A percentile compares a stretch with the other conserved stretches of the same genome.
These are phyloP conservation scores for Punica granatum DNA, from an alignment of 345 rosid species.

Conservation along the genomic window DNA sequence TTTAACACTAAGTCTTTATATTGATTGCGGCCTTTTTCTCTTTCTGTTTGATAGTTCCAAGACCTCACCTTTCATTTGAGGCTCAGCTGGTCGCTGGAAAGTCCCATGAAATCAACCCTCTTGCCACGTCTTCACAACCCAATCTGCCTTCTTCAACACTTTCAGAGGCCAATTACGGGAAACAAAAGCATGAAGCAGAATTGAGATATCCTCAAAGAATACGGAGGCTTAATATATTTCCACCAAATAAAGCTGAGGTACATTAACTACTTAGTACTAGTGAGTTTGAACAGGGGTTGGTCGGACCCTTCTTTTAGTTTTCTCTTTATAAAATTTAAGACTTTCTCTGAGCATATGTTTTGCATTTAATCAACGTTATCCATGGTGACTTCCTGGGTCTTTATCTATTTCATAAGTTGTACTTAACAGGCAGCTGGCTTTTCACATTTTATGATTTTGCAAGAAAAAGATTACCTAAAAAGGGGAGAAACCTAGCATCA, in stretches of 20 bases:
- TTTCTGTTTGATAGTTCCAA: slow-evolving; percentile 58
- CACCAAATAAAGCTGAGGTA: slow-evolving; percentile 79
- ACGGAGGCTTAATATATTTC: slow-evolving; percentile 82
- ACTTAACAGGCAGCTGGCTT: not conserved
- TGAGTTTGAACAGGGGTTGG: not conserved
- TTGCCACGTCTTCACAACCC: slow-evolving; percentile 75
- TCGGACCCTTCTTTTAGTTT: not conserved
- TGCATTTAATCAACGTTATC: not conserved
- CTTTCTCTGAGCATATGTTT: not conserved
- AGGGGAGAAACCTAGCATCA: not conserved
- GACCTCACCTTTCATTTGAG: slow-evolving; percentile 95
- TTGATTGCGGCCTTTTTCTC: not conserved
- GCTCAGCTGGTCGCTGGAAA: slow-evolving; percentile 98
- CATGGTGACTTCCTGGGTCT: not conserved
- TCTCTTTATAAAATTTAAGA: not conserved
- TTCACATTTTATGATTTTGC: not conserved
- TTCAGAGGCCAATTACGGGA: slow-evolving; percentile 48
- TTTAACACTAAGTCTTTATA: not conserved
- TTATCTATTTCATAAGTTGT: not conserved
- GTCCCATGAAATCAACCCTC: slow-evolving; percentile 63
- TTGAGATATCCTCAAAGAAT: slow-evolving; percentile 84
- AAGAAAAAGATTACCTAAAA: not conserved
- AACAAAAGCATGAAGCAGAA: slow-evolving; percentile 78
- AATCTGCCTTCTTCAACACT: slow-evolving; percentile 42
- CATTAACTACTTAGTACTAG: not conserved